These are phyloP conservation scores for Trypanosoma mega DNA, from an alignment of 208 protist genomes.

Conservation along the genomic window DNA sequence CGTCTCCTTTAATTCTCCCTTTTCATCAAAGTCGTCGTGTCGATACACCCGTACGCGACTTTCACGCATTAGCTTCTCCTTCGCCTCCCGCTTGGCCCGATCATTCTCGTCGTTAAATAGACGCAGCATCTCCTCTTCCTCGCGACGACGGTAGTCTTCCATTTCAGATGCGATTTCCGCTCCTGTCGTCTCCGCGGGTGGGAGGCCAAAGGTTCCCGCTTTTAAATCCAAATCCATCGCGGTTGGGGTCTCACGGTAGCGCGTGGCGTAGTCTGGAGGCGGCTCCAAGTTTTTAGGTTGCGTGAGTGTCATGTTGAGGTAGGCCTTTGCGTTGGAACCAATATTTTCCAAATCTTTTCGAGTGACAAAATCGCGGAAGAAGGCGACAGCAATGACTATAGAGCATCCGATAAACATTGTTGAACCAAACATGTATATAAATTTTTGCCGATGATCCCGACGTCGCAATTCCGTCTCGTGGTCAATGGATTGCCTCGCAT, in stretches of 20 bases:
- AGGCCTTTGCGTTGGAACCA: conserved; percentile 52
- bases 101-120: conserved; percentile 85
- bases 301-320: conserved; percentile 71
- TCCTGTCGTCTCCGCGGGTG: conserved; percentile 8
- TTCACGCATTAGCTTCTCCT: conserved; percentile 24
- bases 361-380: conserved; percentile 50
- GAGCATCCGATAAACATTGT: conserved; percentile 42
- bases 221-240: conserved; percentile 68
- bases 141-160: conserved; percentile 45
- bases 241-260: conserved; percentile 77
- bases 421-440: conserved; percentile 55
- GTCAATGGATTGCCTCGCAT: conserved; percentile 59
- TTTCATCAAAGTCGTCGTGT: conserved; percentile 45
- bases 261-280: conserved; percentile 74
- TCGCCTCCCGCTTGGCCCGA: conserved; percentile 7
- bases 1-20: conserved; percentile 27
- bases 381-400: conserved; percentile 56
- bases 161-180: conserved; percentile 29
- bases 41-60: conserved; percentile 66
- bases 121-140: conserved; percentile 67
- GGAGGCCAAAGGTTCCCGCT: conserved; percentile 33
- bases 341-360: conserved; percentile 60
- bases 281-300: conserved; percentile 80
- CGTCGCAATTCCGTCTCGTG: conserved; percentile 40
- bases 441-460: conserved; percentile 29